These are phyloP conservation scores for Wallacemonas rigidus DNA, from an alignment of 208 protist species.

Conservation along the genomic window DNA sequence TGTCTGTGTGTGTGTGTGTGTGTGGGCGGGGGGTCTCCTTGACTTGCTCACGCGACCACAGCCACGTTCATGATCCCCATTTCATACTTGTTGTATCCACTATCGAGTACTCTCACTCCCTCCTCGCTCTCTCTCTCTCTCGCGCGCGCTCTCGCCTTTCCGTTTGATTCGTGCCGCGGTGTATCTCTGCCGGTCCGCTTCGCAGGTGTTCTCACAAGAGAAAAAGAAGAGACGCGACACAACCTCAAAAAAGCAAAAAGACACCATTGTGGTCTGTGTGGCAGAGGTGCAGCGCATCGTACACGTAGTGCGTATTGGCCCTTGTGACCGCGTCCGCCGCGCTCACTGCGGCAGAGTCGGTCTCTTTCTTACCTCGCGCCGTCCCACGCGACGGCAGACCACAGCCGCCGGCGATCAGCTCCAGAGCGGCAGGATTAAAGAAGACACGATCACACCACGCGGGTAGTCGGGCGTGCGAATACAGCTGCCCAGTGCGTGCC, in stretches of 20 bases:
- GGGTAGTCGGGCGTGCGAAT: slow-evolving; percentile 50
- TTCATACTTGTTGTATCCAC: too few relatives aligned
- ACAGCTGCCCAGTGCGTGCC: slow-evolving; percentile 26
- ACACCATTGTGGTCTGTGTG: slow-evolving; percentile 84
- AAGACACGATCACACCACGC: slow-evolving; percentile 88
- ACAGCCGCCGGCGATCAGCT: slow-evolving; percentile 51
- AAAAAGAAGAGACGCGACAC: too few relatives aligned
- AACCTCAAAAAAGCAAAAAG: slow-evolving; percentile 39
- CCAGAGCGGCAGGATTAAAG: slow-evolving; percentile 73
- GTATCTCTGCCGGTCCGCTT: too few relatives aligned
- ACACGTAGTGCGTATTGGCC: slow-evolving; percentile 32
- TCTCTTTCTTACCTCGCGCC: not conserved
- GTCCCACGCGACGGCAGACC: slow-evolving; percentile 7
- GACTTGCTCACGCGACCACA: too few relatives aligned
- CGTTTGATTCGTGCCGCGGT: too few relatives aligned
- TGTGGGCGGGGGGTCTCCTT: too few relatives aligned
- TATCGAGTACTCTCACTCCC: too few relatives aligned
- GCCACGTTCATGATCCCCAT: too few relatives aligned
- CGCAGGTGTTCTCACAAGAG: too few relatives aligned
- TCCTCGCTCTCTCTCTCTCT: too few relatives aligned
- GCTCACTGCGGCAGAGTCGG: not conserved
- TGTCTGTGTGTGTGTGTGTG: too few relatives aligned
- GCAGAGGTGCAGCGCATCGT: slow-evolving; percentile 49
- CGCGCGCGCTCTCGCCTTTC: too few relatives aligned
- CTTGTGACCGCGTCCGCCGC: not conserved